Percentiles rank a stretch among this genome's conserved stretches.
Conservation (phyloP, 352 stramenopile genomes). For the Phytopythium chamaehyphon region DNA sequence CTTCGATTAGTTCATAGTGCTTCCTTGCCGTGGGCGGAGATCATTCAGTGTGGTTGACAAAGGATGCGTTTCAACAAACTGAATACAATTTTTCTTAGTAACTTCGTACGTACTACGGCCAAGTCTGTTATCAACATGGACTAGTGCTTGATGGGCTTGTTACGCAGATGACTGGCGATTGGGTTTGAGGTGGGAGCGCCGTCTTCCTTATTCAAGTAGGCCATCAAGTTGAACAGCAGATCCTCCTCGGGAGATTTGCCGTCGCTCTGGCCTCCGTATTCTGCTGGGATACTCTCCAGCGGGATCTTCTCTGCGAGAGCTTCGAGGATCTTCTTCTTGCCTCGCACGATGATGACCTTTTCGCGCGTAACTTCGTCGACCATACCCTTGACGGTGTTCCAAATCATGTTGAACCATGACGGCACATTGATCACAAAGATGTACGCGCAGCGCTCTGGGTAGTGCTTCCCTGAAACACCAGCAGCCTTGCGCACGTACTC, state of each 20-base stretch:
- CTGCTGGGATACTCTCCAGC: conserved; percentile 71
- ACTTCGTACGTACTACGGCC: not conserved
- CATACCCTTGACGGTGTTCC: conserved; percentile 91
- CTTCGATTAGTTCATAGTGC: conserved; percentile 10
- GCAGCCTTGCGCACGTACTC: conserved; percentile 80
- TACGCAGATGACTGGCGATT: conserved; percentile 40
- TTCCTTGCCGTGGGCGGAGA: conserved; percentile 17
- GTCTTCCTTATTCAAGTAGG: conserved; percentile 64
- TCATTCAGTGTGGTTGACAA: conserved; percentile 25
- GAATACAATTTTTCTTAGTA: not conserved
- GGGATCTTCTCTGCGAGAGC: conserved; percentile 68
- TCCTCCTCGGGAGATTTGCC: conserved; percentile 66
- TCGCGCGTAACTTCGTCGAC: conserved; percentile 91
- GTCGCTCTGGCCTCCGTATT: conserved; percentile 68
- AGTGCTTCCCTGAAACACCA: conserved; percentile 87
- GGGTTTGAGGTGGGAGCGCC: conserved; percentile 49
- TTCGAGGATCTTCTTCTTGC: conserved; percentile 81
- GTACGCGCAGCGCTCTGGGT: conserved; percentile 90
- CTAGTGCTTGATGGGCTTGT: conserved; percentile 45
- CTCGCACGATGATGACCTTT: conserved; percentile 90
- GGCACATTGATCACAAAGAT: conserved; percentile 95
- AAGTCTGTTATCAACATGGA: not conserved
- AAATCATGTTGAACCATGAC: conserved; percentile 92
- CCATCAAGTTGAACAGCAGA: conserved; percentile 71
- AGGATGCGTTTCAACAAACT: too few relatives aligned